phyloP scores from a whole-genome alignment of 148 eudicot genomes.

The Camellia sinensis region DNA sequence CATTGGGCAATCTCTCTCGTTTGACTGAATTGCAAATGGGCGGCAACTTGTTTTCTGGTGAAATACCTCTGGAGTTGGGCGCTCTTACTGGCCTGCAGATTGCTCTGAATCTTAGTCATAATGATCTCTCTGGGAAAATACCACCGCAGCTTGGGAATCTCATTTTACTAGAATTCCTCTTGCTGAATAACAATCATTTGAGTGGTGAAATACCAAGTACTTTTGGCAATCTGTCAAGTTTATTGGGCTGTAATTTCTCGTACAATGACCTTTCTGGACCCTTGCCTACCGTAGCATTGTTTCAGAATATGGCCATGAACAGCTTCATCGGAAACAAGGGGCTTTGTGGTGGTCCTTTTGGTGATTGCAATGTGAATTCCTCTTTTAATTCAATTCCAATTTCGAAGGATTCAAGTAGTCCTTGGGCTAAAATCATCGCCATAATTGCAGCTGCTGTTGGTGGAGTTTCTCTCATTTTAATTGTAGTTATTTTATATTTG shows the following conservation, averaged over 20 bases:
- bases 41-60: constrained; percentile 68
- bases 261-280: constrained; percentile 75
- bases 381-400: constrained; percentile 30
- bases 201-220: constrained; percentile 81
- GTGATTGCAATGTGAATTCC: constrained; percentile 35
- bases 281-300: constrained; percentile 65
- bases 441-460: constrained; percentile 59
- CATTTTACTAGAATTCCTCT: constrained; percentile 62
- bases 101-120: constrained; percentile 74
- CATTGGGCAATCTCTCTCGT: constrained; percentile 72
- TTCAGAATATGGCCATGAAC: constrained; percentile 59
- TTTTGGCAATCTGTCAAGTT: constrained; percentile 74
- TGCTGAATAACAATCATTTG: constrained; percentile 77
- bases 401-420: constrained; percentile 24
- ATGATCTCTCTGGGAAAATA: constrained; percentile 71
- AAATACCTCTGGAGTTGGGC: constrained; percentile 72
- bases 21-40: constrained; percentile 88
- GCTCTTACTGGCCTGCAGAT: constrained; percentile 76
- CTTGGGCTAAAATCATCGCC: constrained; percentile 54
- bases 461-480: constrained; percentile 78
- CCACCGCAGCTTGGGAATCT: constrained; percentile 87
- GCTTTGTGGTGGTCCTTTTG: constrained; percentile 78
- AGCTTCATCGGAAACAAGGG: constrained; percentile 75
- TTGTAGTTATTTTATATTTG: constrained; percentile 45
- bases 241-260: constrained; percentile 80